These are phyloP conservation scores for Stephanodiscus minutulus DNA, from an alignment of 108 stramenopile genomes.

Conservation along the genomic window DNA sequence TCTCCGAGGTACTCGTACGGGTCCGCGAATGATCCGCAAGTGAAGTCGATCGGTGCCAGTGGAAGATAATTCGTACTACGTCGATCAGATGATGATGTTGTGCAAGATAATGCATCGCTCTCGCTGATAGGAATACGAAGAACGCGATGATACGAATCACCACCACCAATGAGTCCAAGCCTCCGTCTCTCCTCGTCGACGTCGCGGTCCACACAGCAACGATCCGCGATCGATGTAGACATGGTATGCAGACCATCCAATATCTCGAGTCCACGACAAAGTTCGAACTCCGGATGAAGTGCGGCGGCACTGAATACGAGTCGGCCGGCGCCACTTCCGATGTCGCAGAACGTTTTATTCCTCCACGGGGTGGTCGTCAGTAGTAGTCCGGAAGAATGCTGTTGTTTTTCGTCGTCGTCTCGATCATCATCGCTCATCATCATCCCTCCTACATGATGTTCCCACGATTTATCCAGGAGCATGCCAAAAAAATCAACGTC, in stretches of 20 bases:
- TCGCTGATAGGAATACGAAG: slow-evolving; percentile 21
- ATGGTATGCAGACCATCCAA: slow-evolving; percentile 60
- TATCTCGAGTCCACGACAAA: slow-evolving; percentile 72
- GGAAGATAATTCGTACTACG: slow-evolving; percentile 18
- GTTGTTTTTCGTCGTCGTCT: too few species aligned
- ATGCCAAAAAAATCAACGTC: slow-evolving; percentile 72
- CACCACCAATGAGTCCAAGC: slow-evolving; percentile 8
- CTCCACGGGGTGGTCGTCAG: slow-evolving; percentile 27
- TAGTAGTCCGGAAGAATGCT: too few species aligned
- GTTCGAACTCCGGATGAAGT: slow-evolving; percentile 67
- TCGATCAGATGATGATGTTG: too few species aligned
- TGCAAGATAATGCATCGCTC: background rate
- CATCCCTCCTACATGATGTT: slow-evolving; percentile 6
- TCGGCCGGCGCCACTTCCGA: slow-evolving; percentile 81
- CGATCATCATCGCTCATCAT: background rate
- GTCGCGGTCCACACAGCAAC: slow-evolving; percentile 15
- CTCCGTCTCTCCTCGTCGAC: slow-evolving; percentile 9
- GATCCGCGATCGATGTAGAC: slow-evolving; percentile 46
- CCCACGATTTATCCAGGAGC: slow-evolving; percentile 59
- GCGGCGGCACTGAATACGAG: slow-evolving; percentile 75
- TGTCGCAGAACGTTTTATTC: slow-evolving; percentile 68
- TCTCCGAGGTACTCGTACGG: slow-evolving; percentile 76
- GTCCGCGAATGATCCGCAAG: slow-evolving; percentile 75
- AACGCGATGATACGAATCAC: background rate
- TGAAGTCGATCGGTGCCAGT: slow-evolving; percentile 63